Evolutionary conservation across 2,329 filamentous ascomycete genomes (phyloP).

Genomic region (Fusarium lateritium): DNA sequence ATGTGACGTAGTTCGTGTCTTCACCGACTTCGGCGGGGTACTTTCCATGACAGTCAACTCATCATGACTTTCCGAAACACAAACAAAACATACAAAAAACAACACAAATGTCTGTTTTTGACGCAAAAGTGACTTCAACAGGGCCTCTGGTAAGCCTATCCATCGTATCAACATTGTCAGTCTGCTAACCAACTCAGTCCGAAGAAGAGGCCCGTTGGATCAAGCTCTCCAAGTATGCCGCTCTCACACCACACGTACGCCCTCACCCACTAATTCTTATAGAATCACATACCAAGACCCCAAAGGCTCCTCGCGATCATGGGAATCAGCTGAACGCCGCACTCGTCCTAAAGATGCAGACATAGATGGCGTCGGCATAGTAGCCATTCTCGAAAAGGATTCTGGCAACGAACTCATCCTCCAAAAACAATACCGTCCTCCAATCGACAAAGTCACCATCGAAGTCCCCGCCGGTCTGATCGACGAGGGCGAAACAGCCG

Average conservation of each 20-base stretch:
- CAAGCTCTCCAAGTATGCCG: conserved; percentile 68
- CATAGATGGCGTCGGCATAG: conserved; percentile 81
- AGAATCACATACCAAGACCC: conserved; percentile 77
- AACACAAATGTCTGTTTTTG: conserved; percentile 57
- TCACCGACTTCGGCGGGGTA: conserved; percentile 40
- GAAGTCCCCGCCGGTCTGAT: conserved; percentile 76
- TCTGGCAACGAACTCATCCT: conserved; percentile 70
- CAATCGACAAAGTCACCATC: conserved; percentile 71
- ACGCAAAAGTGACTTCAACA: conserved; percentile 61
- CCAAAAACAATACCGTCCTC: conserved; percentile 77
- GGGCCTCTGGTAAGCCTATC: conserved; percentile 60
- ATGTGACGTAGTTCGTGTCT: conserved; percentile 29
- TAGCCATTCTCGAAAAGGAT: conserved; percentile 74
- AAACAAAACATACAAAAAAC: conserved; percentile 9
- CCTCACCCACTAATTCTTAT: conserved; percentile 4
- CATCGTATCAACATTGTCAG: background rate
- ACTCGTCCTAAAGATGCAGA: conserved; percentile 73
- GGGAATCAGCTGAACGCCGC: conserved; percentile 81
- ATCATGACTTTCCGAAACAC: conserved; percentile 18
- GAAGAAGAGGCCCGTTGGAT: conserved; percentile 72
- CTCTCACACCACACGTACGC: background rate
- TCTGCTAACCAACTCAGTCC: conserved; percentile 53
- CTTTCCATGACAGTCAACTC: conserved; percentile 1
- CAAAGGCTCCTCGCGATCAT: conserved; percentile 70
- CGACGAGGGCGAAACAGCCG: conserved; percentile 73